Evolutionary conservation across 1,139 yeast species (phyloP), one percentile per base, ranked within the genome.

Genomic region (Sugiyamaella novakii): DNA sequence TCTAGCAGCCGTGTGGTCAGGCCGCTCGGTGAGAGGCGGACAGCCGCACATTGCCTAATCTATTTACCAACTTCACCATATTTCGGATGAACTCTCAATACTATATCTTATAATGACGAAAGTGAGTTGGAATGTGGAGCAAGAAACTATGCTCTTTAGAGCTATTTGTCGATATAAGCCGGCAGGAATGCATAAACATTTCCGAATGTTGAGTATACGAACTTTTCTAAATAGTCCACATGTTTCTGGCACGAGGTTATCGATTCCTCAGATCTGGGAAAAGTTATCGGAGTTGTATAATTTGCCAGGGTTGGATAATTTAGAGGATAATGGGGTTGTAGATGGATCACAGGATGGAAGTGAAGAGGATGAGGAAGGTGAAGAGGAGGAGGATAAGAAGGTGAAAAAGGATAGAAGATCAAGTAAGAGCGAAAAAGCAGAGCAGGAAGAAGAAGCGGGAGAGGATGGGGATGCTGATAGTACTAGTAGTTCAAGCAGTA

Each of bases 151-250:
- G 54, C 73, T 87, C 31, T 79, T 84, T 60, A 73, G 79, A 50
- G 80, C 87, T 45, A 73, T 85, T 1, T 81, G 92, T 56, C 83
- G 80, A 55, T 76, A 74, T 67, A 83, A 83, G 61, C 95, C 95
- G 0, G 79, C 79, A 2, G 86, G 87, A 0, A 62, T 67, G 33
- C 68, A 78, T 58, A 83, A 79, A 58, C 81, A 81, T 53, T 77
- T 79, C 60, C 78, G 84, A 55, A 75, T 87, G 79, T 67, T 71
- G 51, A 60, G 73, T 18, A 81, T 87, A 12, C 68, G 80, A 17
- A 76, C 76, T 46, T 70, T 75, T 45, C 68, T 86, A 60, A 81
- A 82, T 58, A 64, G 67, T 41, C 52, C 63, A 1, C 54, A 55
- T 43, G 54, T 58, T 18, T 50, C 58, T 56, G 56, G 62, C 59